phyloP scores from a whole-genome alignment of 1,139 yeast species.

The Scheffersomyces titani region DNA sequence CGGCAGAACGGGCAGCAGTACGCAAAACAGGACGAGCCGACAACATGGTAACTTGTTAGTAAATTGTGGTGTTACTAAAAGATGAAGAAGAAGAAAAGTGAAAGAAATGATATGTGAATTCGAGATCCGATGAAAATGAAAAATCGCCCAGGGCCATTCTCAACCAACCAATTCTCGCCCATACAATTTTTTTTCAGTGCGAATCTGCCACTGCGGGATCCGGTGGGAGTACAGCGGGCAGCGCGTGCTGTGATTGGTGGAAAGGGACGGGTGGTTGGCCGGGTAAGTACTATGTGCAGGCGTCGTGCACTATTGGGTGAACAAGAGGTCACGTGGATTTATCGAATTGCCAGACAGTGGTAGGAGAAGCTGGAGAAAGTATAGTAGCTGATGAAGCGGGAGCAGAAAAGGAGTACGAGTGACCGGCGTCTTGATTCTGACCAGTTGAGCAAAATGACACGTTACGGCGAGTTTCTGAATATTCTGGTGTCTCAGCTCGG shows the following conservation, averaged over 20 bases:
- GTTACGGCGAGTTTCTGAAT: not conserved
- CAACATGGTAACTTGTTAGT: slow-evolving; percentile 47
- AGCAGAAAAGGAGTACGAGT: not conserved
- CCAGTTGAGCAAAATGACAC: not conserved
- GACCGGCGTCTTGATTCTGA: too few relatives aligned
- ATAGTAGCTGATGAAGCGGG: not conserved
- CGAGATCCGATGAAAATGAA: not conserved
- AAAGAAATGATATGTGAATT: not conserved
- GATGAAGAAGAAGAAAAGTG: slow-evolving; percentile 10
- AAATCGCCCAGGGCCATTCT: slow-evolving; percentile 1
- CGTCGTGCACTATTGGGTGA: not conserved
- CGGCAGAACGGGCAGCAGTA: slow-evolving; percentile 77
- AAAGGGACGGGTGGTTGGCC: slow-evolving; percentile 2
- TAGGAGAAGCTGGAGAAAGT: not conserved
- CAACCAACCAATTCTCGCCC: slow-evolving; percentile 8
- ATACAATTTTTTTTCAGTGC: slow-evolving; percentile 1
- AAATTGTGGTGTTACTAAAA: slow-evolving; percentile 11
- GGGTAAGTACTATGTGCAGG: slow-evolving; percentile 5
- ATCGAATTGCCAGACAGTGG: slow-evolving; percentile 2
- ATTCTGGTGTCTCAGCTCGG: not conserved
- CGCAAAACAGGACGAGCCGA: slow-evolving; percentile 82
- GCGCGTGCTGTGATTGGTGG: not conserved
- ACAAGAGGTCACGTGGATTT: slow-evolving; percentile 7
- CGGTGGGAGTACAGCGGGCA: not conserved
- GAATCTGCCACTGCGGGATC: not conserved